These are phyloP conservation scores for Malus hybrid DNA, from an alignment of 331 rosid genomes.

Conservation along the genomic window DNA sequence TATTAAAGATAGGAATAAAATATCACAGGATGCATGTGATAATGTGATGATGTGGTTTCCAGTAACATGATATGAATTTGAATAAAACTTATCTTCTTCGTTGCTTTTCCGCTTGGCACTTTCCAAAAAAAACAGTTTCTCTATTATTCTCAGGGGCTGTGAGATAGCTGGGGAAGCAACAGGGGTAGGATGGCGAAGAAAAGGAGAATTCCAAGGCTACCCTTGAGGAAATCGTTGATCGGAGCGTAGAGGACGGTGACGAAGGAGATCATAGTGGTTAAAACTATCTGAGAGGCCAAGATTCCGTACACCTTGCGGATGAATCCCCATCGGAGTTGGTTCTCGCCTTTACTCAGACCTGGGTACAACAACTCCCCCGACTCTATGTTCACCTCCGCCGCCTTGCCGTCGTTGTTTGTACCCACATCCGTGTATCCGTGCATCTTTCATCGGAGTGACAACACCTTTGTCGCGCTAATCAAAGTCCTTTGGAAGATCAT, in stretches of 20 bases:
- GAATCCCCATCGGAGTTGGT: conserved; percentile 97
- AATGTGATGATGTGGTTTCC: too few relatives aligned
- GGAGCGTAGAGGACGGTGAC: conserved; percentile 68
- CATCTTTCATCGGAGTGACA: conserved; percentile 51
- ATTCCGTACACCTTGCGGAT: conserved; percentile 92
- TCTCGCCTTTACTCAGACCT: conserved; percentile 65
- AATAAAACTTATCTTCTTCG: too few relatives aligned
- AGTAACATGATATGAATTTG: too few relatives aligned
- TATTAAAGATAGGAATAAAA: too few relatives aligned
- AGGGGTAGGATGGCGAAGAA: conserved; percentile 77
- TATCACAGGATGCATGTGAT: too few relatives aligned
- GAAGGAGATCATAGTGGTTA: conserved; percentile 72
- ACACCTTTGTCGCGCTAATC: conserved; percentile 96
- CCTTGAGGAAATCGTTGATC: conserved; percentile 67
- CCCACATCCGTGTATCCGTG: conserved; percentile 38
- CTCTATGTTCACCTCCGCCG: conserved; percentile 60
- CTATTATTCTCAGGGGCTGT: too few relatives aligned
- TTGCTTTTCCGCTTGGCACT: too few relatives aligned
- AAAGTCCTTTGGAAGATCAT: conserved; percentile 61
- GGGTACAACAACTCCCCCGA: conserved; percentile 80
- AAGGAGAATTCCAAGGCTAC: conserved; percentile 59
- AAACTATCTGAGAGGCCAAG: conserved; percentile 71
- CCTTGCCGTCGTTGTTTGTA: conserved; percentile 14
- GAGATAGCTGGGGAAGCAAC: too few relatives aligned
- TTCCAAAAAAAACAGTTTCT: too few relatives aligned